Percentiles rank a stretch among this genome's conserved stretches.
Conservation (phyloP, 352 stramenopile species). For the Globisporangium apiculatum region DNA sequence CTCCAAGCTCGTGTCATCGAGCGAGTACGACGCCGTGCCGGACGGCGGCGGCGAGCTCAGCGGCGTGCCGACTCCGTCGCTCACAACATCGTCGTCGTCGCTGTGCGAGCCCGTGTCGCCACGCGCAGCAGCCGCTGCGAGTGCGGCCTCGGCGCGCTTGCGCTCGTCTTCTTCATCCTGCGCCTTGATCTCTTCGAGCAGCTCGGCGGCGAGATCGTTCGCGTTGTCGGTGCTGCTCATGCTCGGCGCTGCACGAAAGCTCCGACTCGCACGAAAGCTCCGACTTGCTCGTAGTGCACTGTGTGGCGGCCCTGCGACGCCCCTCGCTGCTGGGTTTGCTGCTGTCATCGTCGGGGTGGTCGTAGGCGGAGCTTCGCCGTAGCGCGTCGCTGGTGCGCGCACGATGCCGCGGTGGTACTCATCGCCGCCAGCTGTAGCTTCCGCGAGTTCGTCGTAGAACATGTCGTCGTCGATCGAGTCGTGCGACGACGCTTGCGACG, state of each 20-base stretch:
- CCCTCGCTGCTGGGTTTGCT: not conserved
- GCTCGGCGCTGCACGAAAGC: constrained; percentile 16
- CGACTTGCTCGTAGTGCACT: constrained; percentile 7
- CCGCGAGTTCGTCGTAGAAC: constrained; percentile 26
- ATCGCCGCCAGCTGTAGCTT: not conserved
- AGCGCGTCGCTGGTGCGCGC: not conserved
- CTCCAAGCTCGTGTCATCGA: constrained; percentile 3
- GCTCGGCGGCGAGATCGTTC: constrained; percentile 37
- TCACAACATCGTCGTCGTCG: constrained; percentile 5
- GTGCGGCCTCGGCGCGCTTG: constrained; percentile 10
- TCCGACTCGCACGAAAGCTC: constrained; percentile 16
- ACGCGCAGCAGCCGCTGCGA: constrained; percentile 9
- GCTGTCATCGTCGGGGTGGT: not conserved
- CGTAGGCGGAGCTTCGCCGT: not conserved
- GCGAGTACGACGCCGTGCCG: constrained; percentile 1
- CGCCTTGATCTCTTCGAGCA: constrained; percentile 39
- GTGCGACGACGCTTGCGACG: constrained; percentile 52
- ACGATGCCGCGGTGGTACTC: constrained; percentile 5
- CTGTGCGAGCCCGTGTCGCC: not conserved
- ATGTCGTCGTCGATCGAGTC: constrained; percentile 68
- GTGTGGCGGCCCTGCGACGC: too few species aligned
- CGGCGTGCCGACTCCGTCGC: constrained; percentile 11
- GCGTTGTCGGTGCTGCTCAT: constrained; percentile 21
- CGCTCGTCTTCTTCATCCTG: constrained; percentile 36
- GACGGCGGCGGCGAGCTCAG: constrained; percentile 13